Percentiles rank a stretch among this genome's conserved stretches.
Conservation (phyloP, 169 alveolate species). For the Ichthyophthirius multifiliis region DNA sequence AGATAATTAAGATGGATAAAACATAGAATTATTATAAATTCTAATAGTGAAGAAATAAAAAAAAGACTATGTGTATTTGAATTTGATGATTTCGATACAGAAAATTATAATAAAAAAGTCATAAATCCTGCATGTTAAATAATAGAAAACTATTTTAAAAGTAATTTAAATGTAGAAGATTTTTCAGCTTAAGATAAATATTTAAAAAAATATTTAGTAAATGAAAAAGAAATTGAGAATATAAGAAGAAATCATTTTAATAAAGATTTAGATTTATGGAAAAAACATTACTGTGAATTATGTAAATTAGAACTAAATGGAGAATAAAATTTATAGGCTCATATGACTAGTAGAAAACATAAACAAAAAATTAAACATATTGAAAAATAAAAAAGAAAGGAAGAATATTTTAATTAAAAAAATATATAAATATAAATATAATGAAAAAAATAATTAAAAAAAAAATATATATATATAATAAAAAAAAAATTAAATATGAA, state of each 20-base stretch:
- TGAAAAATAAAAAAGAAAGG: too few relatives aligned
- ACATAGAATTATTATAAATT: constrained; percentile 51
- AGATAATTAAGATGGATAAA: constrained; percentile 68
- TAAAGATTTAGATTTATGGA: constrained; percentile 47
- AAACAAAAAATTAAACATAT: constrained; percentile 30
- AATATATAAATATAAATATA: too few relatives aligned
- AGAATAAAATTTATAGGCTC: constrained; percentile 31
- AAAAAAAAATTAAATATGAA: too few relatives aligned
- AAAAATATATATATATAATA: too few relatives aligned
- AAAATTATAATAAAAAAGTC: constrained; percentile 8
- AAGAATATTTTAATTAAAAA: too few relatives aligned
- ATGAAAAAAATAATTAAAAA: too few relatives aligned
- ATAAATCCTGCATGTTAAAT: constrained; percentile 18
- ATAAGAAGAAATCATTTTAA: constrained; percentile 10
- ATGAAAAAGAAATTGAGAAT: constrained; percentile 14
- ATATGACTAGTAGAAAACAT: constrained; percentile 44
- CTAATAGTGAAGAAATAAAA: constrained; percentile 4
- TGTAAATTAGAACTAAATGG: constrained; percentile 55
- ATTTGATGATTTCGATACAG: constrained; percentile 11
- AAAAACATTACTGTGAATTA: constrained; percentile 44
- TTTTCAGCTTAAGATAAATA: constrained; percentile 4
- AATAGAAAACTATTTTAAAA: background rate
- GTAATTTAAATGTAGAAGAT: constrained; percentile 10
- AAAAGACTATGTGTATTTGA: constrained; percentile 30
- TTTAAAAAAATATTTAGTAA: constrained; percentile 18